Evolutionary conservation across 2,329 filamentous ascomycete genomes (phyloP), one percentile per base, ranked within the genome.

Genomic region (Stemphylium vesicarium): DNA sequence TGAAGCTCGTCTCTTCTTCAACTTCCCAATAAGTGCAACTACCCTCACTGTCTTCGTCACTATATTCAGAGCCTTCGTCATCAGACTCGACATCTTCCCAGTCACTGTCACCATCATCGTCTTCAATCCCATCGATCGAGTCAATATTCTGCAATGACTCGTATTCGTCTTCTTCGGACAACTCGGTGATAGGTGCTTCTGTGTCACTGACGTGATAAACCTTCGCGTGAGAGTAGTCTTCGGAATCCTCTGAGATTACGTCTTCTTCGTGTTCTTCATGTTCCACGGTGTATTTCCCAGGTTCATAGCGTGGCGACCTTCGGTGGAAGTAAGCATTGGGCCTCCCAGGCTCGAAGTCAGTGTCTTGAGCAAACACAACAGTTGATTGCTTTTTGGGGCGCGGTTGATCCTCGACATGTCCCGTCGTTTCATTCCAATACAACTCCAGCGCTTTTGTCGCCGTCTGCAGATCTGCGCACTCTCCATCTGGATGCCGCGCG

Each of bases 251-350:
- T 0, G 63, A 63, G 1, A 61, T 26, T 3, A 48, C 38, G 3
- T 57, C 56, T 18, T 64, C 62, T 1, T 63, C 50, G 9, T 51
- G 42, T 10, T 48, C 43, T 9, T 52, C 52, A 9, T 53, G 31
- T 13, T 52, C 26, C 5, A 43, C 26, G 1, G 61, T 60, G 41
- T 70, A 68, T 20, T 66, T 68, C 10, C 69, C 69, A 13, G 68
- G 63, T 26, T 71, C 64, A 32, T 72, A 72, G n/a, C 70, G 66
- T 11, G 61, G 65, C 4, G 66, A 70, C 38, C 57, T 60, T 37
- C 60, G 58, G 44, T 64, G 62, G 18, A 68, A 72, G 50, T 71
- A 71, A 11, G 55, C 55, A 43, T 60, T 50, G 2, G 65, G 60
- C 16, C 70, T 60, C 12, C 69, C 62, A 1, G 54, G 56, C 13